These are phyloP conservation scores for Leccinum angustisporum DNA, from an alignment of 1,284 basidiomycete species.

Conservation along the genomic window DNA sequence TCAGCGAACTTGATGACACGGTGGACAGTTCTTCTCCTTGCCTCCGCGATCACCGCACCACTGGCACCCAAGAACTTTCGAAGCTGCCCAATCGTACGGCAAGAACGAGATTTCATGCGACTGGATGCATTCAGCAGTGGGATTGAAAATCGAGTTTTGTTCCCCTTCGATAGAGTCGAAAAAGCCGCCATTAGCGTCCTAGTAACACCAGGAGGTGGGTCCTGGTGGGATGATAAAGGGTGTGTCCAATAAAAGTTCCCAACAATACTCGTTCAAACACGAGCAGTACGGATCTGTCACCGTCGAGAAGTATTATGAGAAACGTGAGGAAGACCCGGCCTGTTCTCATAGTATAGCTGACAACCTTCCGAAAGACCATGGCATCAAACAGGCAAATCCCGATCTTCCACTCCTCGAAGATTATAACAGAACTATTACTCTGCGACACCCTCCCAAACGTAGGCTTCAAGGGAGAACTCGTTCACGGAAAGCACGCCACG, in stretches of 20 bases:
- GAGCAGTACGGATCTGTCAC: constrained; percentile 50
- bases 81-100: not conserved
- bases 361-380: constrained; percentile 48
- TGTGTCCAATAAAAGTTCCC: constrained; percentile 46
- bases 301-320: constrained; percentile 62
- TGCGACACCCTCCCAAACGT: constrained; percentile 71
- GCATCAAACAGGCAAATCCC: constrained; percentile 48
- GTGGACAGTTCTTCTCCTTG: constrained; percentile 1
- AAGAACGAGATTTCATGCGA: not conserved
- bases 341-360: constrained; percentile 3
- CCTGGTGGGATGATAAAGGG: constrained; percentile 46
- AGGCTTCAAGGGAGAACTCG: constrained; percentile 67
- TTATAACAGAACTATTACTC: constrained; percentile 57
- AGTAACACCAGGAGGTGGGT: no score
- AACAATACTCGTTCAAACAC: constrained; percentile 53
- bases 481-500: constrained; percentile 59
- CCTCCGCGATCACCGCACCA: constrained; percentile 8
- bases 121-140: not conserved
- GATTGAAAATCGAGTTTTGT: no score
- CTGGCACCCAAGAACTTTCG: not conserved
- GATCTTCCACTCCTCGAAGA: constrained; percentile 63
- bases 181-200: no score
- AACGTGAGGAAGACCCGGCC: constrained; percentile 43
- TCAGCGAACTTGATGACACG: constrained; percentile 1
- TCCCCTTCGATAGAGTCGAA: no score